These are phyloP conservation scores for Penicillium cosmopolitanum DNA, from an alignment of 495 filamentous ascomycete species.

Conservation along the genomic window DNA sequence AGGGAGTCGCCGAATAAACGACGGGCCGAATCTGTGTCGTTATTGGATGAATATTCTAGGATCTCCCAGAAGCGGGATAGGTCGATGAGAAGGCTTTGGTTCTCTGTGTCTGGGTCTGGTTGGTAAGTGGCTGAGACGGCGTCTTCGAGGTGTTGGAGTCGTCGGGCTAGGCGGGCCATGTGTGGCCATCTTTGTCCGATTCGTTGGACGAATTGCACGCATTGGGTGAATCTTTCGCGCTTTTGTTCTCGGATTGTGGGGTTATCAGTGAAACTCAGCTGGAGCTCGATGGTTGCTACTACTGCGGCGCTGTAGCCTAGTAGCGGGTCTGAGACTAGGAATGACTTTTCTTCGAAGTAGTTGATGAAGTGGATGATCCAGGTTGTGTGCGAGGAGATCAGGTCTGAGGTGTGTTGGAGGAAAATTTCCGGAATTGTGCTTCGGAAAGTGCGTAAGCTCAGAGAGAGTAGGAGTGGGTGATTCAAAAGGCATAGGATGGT, in stretches of 20 bases:
- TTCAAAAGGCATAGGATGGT: constrained; percentile 53
- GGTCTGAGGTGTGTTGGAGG: constrained; percentile 50
- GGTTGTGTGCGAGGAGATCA: constrained; percentile 50
- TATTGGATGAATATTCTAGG: constrained; percentile 52
- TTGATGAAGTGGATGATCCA: constrained; percentile 56
- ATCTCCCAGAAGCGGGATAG: constrained; percentile 55
- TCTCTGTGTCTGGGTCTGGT: constrained; percentile 41
- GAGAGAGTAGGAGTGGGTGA: constrained; percentile 49
- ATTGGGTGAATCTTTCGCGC: constrained; percentile 48
- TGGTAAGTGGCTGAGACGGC: constrained; percentile 52
- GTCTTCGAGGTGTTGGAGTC: constrained; percentile 45
- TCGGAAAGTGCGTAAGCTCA: constrained; percentile 49
- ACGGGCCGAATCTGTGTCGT: constrained; percentile 42
- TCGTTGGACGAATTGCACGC: constrained; percentile 47
- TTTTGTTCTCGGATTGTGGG: constrained; percentile 43
- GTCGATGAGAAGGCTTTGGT: constrained; percentile 51
- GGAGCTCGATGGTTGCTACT: constrained; percentile 53
- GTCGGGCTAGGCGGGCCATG: constrained; percentile 49
- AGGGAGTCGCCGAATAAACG: constrained; percentile 49
- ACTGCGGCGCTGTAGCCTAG: constrained; percentile 54
- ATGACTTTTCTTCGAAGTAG: constrained; percentile 47
- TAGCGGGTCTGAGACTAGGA: constrained; percentile 49
- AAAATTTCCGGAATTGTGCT: constrained; percentile 55
- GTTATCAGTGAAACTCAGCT: constrained; percentile 50
- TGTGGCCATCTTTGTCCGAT: constrained; percentile 50